Evolutionary conservation across 2,329 filamentous ascomycete species (phyloP).

Genomic region (Pestalotiopsis sp.): DNA sequence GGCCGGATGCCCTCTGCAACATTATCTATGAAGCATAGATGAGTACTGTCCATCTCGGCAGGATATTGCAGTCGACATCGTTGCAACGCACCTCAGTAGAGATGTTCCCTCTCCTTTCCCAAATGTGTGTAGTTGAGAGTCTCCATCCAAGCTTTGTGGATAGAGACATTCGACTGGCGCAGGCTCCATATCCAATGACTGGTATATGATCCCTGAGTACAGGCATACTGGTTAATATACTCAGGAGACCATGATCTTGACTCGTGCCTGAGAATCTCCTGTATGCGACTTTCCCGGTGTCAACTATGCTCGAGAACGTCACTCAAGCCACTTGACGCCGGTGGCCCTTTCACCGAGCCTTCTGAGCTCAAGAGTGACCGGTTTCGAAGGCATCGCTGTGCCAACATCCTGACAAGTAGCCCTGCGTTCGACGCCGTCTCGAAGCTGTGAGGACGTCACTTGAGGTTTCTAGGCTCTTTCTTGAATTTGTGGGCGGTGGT

Average conservation of each 20-base stretch:
- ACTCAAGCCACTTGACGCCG: slow-evolving; percentile 63
- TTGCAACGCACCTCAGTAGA: slow-evolving; percentile 71
- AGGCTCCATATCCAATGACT: not conserved
- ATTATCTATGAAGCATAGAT: slow-evolving; percentile 77
- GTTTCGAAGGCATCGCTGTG: slow-evolving; percentile 58
- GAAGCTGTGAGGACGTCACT: slow-evolving; percentile 67
- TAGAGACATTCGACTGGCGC: not conserved
- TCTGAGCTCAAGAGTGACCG: slow-evolving; percentile 61
- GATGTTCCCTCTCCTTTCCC: slow-evolving; percentile 74
- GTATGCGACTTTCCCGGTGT: too few species aligned
- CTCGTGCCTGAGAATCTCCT: too few species aligned
- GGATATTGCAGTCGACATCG: slow-evolving; percentile 73
- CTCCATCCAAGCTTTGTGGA: slow-evolving; percentile 52
- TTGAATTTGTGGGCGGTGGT: too few species aligned
- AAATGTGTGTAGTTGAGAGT: slow-evolving; percentile 69
- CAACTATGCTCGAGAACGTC: slow-evolving; percentile 67
- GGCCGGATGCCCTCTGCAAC: slow-evolving; percentile 64
- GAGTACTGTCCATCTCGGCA: slow-evolving; percentile 75
- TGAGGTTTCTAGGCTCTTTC: slow-evolving; percentile 28
- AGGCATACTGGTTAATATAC: too few species aligned
- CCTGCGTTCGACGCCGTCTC: slow-evolving; percentile 68
- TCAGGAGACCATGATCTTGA: too few species aligned
- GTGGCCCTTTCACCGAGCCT: slow-evolving; percentile 61
- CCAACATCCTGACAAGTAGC: slow-evolving; percentile 54
- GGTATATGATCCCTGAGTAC: too few species aligned